Conservation (phyloP, 371 early-diverging fungal genomes). For the Haplosporangium sp. region DNA sequence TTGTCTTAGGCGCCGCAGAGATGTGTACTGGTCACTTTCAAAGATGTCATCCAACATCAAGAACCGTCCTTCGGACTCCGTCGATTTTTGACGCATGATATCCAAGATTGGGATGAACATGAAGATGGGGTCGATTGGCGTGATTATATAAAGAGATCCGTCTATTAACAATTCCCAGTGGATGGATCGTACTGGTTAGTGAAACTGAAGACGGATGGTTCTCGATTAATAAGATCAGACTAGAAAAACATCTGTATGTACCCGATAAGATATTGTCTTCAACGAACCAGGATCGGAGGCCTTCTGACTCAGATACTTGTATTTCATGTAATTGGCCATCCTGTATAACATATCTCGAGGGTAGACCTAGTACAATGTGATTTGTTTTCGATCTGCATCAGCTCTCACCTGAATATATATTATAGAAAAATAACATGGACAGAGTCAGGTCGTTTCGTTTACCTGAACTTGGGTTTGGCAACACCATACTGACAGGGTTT, state of each 20-base stretch:
- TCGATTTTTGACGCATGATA: constrained; percentile 31
- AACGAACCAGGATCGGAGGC: constrained; percentile 49
- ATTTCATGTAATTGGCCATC: constrained; percentile 39
- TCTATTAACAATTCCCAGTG: constrained; percentile 4
- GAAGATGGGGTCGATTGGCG: constrained; percentile 46
- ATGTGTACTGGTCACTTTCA: constrained; percentile 50
- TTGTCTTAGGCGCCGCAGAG: constrained; percentile 27
- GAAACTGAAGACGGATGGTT: background rate
- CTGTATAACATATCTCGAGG: constrained; percentile 47
- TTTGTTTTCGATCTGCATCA: background rate
- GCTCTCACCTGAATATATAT: background rate
- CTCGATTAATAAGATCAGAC: background rate
- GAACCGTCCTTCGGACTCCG: constrained; percentile 32
- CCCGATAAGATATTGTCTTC: constrained; percentile 45
- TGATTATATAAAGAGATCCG: constrained; percentile 45
- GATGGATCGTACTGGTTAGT: background rate
- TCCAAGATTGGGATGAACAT: constrained; percentile 52
- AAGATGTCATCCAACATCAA: constrained; percentile 28
- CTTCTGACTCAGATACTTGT: constrained; percentile 41
- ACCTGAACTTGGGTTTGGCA: constrained; percentile 52
- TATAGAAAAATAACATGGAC: background rate
- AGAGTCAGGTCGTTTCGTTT: background rate
- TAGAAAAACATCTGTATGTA: background rate
- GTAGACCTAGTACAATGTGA: constrained; percentile 22
- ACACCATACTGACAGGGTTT: constrained; percentile 32